phyloP scores from a whole-genome alignment of 495 filamentous ascomycete genomes.

The Penicillium coprophilum region DNA sequence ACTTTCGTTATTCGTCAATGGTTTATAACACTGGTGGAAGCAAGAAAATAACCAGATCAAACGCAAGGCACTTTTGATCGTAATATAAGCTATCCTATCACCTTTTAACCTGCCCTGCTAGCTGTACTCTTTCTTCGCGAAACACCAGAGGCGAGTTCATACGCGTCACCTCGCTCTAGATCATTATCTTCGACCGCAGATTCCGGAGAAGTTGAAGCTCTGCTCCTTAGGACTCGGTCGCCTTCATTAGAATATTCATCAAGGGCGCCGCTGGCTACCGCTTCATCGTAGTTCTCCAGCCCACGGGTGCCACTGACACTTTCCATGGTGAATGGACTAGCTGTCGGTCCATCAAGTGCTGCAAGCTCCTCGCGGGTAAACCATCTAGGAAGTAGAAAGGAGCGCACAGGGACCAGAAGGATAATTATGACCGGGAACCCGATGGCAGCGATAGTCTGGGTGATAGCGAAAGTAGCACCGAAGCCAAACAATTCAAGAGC shows the following conservation, averaged over 20 bases:
- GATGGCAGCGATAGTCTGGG: conserved; percentile 91
- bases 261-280: conserved; percentile 12
- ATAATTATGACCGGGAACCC: conserved; percentile 90
- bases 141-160: conserved; percentile 32
- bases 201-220: conserved; percentile 23
- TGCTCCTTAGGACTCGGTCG: conserved; percentile 21
- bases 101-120: conserved; percentile 23
- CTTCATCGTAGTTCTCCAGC: conserved; percentile 29
- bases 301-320: conserved; percentile 73
- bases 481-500: conserved; percentile 76
- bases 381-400: conserved; percentile 67
- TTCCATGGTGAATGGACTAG: conserved; percentile 83
- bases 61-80: background rate
- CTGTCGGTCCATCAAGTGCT: conserved; percentile 75
- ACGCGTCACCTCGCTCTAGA: conserved; percentile 41
- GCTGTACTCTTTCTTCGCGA: conserved; percentile 32
- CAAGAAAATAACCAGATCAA: background rate
- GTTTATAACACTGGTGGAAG: background rate
- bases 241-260: conserved; percentile 5
- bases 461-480: conserved; percentile 87
- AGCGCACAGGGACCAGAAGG: conserved; percentile 72
- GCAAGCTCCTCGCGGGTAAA: conserved; percentile 68
- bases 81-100: background rate
- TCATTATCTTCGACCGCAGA: conserved; percentile 37
- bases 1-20: background rate